Evolutionary conservation across 371 early-diverging fungal genomes (phyloP).

Genomic region (Mortierella sp.): DNA sequence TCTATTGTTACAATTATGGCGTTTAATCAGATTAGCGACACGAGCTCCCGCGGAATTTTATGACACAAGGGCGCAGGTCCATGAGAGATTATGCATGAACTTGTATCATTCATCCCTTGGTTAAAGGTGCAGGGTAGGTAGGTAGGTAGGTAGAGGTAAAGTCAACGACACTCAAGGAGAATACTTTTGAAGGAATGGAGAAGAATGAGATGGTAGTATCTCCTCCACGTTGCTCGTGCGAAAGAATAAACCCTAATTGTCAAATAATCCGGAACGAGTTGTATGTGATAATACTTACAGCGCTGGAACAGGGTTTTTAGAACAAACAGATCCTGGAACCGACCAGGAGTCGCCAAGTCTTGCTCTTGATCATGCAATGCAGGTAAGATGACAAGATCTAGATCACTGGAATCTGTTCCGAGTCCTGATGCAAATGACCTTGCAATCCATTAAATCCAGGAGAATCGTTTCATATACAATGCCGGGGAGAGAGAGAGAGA

Average conservation of each 20-base stretch:
- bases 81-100: background rate
- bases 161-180: too few relatives aligned
- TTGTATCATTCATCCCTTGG: background rate
- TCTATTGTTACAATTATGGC: constrained; percentile 19
- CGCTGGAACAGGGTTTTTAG: constrained; percentile 53
- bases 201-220: too few relatives aligned
- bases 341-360: constrained; percentile 21
- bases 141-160: too few relatives aligned
- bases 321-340: constrained; percentile 49
- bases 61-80: too few relatives aligned
- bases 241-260: background rate
- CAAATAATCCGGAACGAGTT: background rate
- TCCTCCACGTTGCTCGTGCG: too few relatives aligned
- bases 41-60: background rate
- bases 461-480: background rate
- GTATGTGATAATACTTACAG: constrained; percentile 23
- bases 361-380: constrained; percentile 47
- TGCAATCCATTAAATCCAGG: background rate
- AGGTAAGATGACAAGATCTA: constrained; percentile 50
- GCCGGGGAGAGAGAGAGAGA: too few relatives aligned
- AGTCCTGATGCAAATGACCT: constrained; percentile 56
- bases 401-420: constrained; percentile 46
- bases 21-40: background rate
- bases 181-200: too few relatives aligned
- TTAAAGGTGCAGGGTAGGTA: too few relatives aligned